These are phyloP conservation scores for Quercus alba DNA, from an alignment of 306 rosid species.

Conservation along the genomic window DNA sequence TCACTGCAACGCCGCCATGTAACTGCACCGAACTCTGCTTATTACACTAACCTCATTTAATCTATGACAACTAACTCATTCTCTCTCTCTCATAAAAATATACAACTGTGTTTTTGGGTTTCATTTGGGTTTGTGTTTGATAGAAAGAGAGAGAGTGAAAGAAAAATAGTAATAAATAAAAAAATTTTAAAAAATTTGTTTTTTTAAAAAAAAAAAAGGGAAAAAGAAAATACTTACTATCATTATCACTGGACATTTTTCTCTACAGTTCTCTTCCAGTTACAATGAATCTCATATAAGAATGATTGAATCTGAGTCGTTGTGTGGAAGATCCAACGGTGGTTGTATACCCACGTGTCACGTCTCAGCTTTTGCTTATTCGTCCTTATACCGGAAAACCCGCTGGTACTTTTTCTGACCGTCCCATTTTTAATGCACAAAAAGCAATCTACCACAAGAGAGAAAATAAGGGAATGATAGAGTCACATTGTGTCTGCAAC, in stretches of 20 bases:
- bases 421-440: conserved; percentile 16
- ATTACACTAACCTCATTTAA: conserved; percentile 28
- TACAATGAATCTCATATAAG: conserved; percentile 42
- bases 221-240: conserved; percentile 40
- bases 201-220: conserved; percentile 18
- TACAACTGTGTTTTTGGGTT: conserved; percentile 17
- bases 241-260: conserved; percentile 38
- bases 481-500: neutral
- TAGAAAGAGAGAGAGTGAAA: conserved; percentile 3
- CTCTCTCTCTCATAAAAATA: conserved; percentile 13
- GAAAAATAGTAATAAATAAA: conserved; percentile 4
- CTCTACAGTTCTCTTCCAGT: conserved; percentile 60
- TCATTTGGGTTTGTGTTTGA: neutral
- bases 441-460: conserved; percentile 18
- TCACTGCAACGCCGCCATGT: conserved; percentile 99
- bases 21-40: conserved; percentile 64
- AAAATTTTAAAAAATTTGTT: neutral
- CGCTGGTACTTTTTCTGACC: conserved; percentile 71
- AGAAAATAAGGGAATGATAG: conserved; percentile 1
- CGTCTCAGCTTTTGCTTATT: conserved; percentile 53
- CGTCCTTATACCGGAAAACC: conserved; percentile 89
- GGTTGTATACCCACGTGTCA: conserved; percentile 43
- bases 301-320: conserved; percentile 22
- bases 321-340: conserved; percentile 47
- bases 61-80: conserved; percentile 26